Percentiles rank a stretch among this genome's conserved stretches.
phyloP scores from a whole-genome alignment of 208 protist genomes.

The Giardia duodenalis region DNA sequence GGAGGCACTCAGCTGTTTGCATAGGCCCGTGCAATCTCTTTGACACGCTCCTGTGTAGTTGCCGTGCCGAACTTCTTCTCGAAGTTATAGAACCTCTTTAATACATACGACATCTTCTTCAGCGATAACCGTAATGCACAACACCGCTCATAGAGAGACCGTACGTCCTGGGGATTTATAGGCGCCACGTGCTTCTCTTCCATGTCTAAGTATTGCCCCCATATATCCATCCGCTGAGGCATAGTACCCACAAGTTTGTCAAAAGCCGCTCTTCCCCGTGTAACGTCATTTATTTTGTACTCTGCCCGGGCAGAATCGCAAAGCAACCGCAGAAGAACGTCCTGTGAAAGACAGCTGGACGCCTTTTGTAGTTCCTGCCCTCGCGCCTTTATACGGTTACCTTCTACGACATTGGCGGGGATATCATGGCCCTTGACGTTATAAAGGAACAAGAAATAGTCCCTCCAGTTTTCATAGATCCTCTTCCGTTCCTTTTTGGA shows the following conservation, averaged over 20 bases:
- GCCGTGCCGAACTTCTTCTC: neutral
- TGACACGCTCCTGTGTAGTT: neutral
- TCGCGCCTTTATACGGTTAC: neutral
- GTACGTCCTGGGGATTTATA: neutral
- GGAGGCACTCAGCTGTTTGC: neutral
- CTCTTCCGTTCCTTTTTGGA: neutral
- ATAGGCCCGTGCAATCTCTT: neutral
- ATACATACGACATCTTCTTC: neutral
- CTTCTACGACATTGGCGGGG: neutral
- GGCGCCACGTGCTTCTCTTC: neutral
- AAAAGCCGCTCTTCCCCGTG: neutral
- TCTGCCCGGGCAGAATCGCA: neutral
- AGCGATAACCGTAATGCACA: neutral
- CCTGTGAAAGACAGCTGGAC: neutral
- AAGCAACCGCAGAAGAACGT: neutral
- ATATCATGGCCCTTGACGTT: neutral
- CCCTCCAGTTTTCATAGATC: neutral
- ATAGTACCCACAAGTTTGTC: neutral
- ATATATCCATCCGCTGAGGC: neutral
- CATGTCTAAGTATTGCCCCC: neutral
- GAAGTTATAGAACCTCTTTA: neutral
- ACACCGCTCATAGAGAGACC: neutral
- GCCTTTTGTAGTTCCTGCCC: neutral
- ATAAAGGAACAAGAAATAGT: neutral
- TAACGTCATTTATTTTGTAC: neutral